These are phyloP conservation scores for Mrakia gelida DNA, from an alignment of 768 basidiomycete species.

Conservation along the genomic window DNA sequence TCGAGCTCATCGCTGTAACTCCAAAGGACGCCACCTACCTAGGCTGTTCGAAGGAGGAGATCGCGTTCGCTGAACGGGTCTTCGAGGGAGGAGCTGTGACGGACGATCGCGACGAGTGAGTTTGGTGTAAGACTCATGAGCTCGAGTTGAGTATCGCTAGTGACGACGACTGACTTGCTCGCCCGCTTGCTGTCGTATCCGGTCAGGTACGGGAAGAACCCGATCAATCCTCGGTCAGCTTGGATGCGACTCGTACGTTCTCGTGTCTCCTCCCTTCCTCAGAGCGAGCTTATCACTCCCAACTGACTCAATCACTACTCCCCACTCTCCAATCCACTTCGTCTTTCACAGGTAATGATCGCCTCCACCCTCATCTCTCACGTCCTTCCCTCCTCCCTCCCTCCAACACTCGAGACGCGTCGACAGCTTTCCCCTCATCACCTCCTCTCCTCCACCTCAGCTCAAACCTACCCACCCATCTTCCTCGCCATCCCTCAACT, in stretches of 20 bases:
- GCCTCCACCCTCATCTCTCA: background rate
- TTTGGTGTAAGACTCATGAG: background rate
- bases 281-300: too few relatives aligned
- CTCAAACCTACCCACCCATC: background rate
- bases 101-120: background rate
- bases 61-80: background rate
- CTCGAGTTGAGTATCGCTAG: background rate
- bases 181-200: too few relatives aligned
- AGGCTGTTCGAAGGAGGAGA: background rate
- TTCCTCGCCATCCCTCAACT: constrained; percentile 25
- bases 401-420: constrained; percentile 3
- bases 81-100: background rate
- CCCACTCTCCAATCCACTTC: too few relatives aligned
- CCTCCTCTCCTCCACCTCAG: background rate
- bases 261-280: background rate
- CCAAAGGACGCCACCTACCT: constrained; percentile 11
- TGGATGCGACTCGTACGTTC: background rate
- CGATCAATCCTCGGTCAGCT: background rate
- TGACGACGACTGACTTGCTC: background rate
- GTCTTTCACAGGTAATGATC: background rate
- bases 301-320: background rate
- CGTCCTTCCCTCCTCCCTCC: background rate
- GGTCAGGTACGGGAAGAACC: background rate
- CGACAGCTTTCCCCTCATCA: background rate
- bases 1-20: background rate